phyloP scores from a whole-genome alignment of 164 flowering plant genomes.

The Aristolochia fimbriata region DNA sequence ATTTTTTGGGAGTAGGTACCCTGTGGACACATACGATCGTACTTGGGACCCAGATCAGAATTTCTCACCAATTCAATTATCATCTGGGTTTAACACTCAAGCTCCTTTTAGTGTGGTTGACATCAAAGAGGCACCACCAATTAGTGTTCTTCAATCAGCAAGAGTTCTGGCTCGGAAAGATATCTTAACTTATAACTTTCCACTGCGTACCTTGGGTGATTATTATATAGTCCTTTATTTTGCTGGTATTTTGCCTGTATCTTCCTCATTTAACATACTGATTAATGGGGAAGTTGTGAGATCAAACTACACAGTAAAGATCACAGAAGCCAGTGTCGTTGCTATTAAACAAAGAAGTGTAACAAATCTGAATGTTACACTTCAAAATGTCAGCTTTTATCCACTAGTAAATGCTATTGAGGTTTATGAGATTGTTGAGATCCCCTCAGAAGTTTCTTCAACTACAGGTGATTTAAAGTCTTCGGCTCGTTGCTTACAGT shows the following conservation, averaged over 20 bases:
- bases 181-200: constrained; percentile 40
- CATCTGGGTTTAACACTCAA: constrained; percentile 35
- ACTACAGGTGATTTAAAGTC: constrained; percentile 48
- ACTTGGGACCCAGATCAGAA: constrained; percentile 67
- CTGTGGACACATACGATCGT: constrained; percentile 69
- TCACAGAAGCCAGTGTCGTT: constrained; percentile 29
- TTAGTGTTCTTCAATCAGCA: constrained; percentile 56
- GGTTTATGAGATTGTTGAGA: constrained; percentile 58
- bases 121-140: constrained; percentile 51
- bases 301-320: constrained; percentile 41
- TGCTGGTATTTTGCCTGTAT: constrained; percentile 72
- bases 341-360: constrained; percentile 28
- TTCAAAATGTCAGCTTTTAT: constrained; percentile 39
- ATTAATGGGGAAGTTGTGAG: constrained; percentile 43
- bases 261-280: constrained; percentile 48
- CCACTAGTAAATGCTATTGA: constrained; percentile 78
- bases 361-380: constrained; percentile 42
- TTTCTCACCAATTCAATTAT: constrained; percentile 48
- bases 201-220: constrained; percentile 44
- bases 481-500: background rate
- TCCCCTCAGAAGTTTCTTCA: constrained; percentile 61
- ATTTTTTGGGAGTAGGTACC: constrained; percentile 41
- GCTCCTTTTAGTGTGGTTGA: constrained; percentile 24
- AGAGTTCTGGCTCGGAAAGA: constrained; percentile 51
- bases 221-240: constrained; percentile 64